Conservation (phyloP, 2,329 filamentous ascomycete species). For the Alternaria sp. region DNA sequence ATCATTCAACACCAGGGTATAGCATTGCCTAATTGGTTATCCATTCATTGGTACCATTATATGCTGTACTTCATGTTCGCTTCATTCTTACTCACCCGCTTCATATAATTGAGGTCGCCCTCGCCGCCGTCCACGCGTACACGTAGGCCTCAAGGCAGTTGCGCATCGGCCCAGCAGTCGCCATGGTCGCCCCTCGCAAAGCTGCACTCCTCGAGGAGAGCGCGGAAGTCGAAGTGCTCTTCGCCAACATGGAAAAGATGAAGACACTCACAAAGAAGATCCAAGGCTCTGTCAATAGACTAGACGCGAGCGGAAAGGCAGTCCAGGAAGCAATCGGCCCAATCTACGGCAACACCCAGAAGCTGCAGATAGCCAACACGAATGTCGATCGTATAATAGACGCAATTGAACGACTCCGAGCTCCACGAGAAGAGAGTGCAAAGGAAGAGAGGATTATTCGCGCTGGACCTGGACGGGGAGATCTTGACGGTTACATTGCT, state of each 20-base stretch:
- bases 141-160: conserved; percentile 22
- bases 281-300: conserved; percentile 80
- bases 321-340: conserved; percentile 92
- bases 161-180: conserved; percentile 31
- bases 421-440: conserved; percentile 91
- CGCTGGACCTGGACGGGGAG: conserved; percentile 69
- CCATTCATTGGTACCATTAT: conserved; percentile 2
- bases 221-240: conserved; percentile 72
- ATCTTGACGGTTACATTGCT: conserved; percentile 83
- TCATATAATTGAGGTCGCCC: conserved; percentile 11
- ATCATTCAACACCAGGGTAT: not conserved
- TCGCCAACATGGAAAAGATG: conserved; percentile 85
- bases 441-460: conserved; percentile 92
- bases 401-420: conserved; percentile 86
- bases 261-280: conserved; percentile 95
- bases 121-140: conserved; percentile 5
- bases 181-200: conserved; percentile 64
- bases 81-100: conserved; percentile 9
- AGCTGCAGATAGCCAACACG: conserved; percentile 82
- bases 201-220: conserved; percentile 70
- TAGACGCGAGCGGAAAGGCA: conserved; percentile 88
- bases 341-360: conserved; percentile 90
- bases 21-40: conserved; percentile 1
- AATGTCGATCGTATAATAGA: conserved; percentile 88
- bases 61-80: conserved; percentile 10